These are phyloP conservation scores for Daldinia vernicosa DNA, from an alignment of 495 filamentous ascomycete genomes.

Conservation along the genomic window DNA sequence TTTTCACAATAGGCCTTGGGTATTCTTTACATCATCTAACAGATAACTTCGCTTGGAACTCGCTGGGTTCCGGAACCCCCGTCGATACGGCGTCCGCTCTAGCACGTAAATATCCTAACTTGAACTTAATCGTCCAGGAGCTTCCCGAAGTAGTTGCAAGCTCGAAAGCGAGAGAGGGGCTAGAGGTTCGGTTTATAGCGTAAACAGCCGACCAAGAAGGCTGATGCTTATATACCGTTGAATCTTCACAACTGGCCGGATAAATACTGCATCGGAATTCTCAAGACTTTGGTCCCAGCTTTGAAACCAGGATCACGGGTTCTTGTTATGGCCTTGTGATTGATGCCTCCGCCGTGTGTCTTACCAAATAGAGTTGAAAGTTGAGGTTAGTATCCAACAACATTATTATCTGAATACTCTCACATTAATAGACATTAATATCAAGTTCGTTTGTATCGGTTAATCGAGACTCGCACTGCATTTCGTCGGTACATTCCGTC, in stretches of 20 bases:
- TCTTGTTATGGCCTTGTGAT: slow-evolving; percentile 54
- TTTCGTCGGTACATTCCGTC: slow-evolving; percentile 12
- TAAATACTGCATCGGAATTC: slow-evolving; percentile 51
- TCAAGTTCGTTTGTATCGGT: not conserved
- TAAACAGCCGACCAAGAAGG: slow-evolving; percentile 57
- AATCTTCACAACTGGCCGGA: slow-evolving; percentile 62
- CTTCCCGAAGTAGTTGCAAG: slow-evolving; percentile 45
- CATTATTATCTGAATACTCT: not conserved
- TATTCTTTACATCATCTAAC: slow-evolving; percentile 22
- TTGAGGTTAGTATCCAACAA: slow-evolving; percentile 13
- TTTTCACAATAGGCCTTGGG: slow-evolving; percentile 11
- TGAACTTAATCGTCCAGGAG: slow-evolving; percentile 40
- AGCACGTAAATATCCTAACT: slow-evolving; percentile 16
- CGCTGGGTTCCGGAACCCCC: slow-evolving; percentile 17
- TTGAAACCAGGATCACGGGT: slow-evolving; percentile 50
- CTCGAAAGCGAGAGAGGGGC: slow-evolving; percentile 13
- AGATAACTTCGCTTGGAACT: slow-evolving; percentile 36
- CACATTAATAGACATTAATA: too few species aligned
- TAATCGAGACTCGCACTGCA: slow-evolving; percentile 4
- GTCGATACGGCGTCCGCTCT: slow-evolving; percentile 42
- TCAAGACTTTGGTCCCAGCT: slow-evolving; percentile 51
- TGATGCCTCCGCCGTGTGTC: slow-evolving; percentile 44
- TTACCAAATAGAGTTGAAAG: slow-evolving; percentile 17
- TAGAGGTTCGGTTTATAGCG: slow-evolving; percentile 51
- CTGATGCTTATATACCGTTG: slow-evolving; percentile 64